Evolutionary conservation across 2,329 filamentous ascomycete genomes (phyloP).

Genomic region (Arthrobotrys pseudoclavata): DNA sequence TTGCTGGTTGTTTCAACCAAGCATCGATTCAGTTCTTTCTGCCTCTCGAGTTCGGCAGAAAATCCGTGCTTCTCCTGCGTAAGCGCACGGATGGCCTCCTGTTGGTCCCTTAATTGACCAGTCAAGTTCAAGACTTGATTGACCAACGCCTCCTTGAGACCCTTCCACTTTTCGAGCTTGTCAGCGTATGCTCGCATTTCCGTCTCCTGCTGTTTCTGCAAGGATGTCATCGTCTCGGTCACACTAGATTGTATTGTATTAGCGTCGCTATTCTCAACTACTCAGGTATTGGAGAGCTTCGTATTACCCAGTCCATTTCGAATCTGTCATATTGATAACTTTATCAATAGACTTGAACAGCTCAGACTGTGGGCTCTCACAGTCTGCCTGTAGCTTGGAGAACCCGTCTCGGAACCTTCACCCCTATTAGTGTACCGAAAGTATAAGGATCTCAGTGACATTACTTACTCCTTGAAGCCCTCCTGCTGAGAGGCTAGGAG

Average conservation of each 20-base stretch:
- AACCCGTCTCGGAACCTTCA: slow-evolving; percentile 26
- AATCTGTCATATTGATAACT: not conserved
- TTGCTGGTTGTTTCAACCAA: slow-evolving; percentile 37
- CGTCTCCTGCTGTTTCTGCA: slow-evolving; percentile 23
- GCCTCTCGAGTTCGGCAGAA: slow-evolving; percentile 12
- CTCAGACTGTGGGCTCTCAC: slow-evolving; percentile 31
- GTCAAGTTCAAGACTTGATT: slow-evolving; percentile 10
- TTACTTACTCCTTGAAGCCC: slow-evolving; percentile 29
- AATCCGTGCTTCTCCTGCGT: slow-evolving; percentile 2
- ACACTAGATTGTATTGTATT: slow-evolving; percentile 27
- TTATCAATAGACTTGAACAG: slow-evolving; percentile 31
- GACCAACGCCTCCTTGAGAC: slow-evolving; percentile 23
- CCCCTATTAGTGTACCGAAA: not conserved
- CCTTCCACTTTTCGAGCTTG: slow-evolving; percentile 38
- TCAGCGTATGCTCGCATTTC: not conserved
- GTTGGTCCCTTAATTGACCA: slow-evolving; percentile 1
- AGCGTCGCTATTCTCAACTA: not conserved
- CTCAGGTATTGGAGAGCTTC: not conserved
- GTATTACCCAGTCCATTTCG: slow-evolving; percentile 40
- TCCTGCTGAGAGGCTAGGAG: slow-evolving; percentile 31
- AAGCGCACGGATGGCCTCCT: slow-evolving; percentile 7
- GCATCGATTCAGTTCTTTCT: slow-evolving; percentile 34
- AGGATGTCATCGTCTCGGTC: not conserved
- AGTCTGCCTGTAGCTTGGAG: slow-evolving; percentile 4
- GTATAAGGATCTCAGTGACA: not conserved